These are phyloP conservation scores for Alloascoidea africana DNA, from an alignment of 805 yeast species.

Conservation along the genomic window DNA sequence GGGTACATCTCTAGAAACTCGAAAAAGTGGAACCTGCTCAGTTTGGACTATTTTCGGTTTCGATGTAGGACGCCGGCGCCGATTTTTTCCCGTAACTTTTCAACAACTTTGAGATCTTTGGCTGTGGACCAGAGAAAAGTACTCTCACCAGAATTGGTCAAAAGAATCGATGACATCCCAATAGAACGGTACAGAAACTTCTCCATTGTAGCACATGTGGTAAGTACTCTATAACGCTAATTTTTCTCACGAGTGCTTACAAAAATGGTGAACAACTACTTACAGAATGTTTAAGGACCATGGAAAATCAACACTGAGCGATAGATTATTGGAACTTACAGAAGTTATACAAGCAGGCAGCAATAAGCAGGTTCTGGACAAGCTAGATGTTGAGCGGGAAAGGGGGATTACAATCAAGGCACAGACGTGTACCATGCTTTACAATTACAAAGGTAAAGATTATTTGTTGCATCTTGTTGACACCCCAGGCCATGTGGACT, in stretches of 20 bases:
- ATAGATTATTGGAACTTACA: constrained; percentile 73
- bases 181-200: constrained; percentile 74
- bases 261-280: neutral
- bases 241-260: neutral
- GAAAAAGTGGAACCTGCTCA: too few relatives aligned
- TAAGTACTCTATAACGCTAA: too few relatives aligned
- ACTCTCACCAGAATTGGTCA: constrained; percentile 20
- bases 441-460: constrained; percentile 50
- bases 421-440: constrained; percentile 91
- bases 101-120: too few relatives aligned
- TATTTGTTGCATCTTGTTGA: constrained; percentile 84
- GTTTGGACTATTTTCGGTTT: too few relatives aligned
- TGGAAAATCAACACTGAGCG: constrained; percentile 80
- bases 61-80: too few relatives aligned
- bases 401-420: constrained; percentile 96
- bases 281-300: constrained; percentile 17
- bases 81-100: too few relatives aligned
- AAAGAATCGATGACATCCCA: constrained; percentile 65
- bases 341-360: constrained; percentile 70
- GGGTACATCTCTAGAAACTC: too few relatives aligned
- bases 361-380: constrained; percentile 78
- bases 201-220: constrained; percentile 93
- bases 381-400: constrained; percentile 87
- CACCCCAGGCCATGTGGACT: constrained; percentile 97
- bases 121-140: too few relatives aligned